Conservation (phyloP, 2,329 filamentous ascomycete species). For the Beauveria sp. region DNA sequence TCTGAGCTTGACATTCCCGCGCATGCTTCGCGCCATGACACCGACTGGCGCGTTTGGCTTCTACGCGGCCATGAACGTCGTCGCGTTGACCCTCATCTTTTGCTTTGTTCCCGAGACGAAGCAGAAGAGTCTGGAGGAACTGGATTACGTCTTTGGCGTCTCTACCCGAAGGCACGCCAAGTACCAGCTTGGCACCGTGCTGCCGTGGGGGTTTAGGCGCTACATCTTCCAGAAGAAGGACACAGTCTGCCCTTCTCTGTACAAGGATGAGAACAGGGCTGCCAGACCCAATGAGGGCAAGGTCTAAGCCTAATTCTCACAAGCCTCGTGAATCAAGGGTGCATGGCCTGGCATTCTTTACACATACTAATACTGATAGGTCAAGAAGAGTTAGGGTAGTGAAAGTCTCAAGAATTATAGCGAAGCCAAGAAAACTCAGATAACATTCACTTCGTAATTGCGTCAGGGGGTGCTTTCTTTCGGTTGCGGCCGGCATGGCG, state of each 20-base stretch:
- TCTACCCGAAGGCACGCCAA: conserved; percentile 23
- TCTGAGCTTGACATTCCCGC: conserved; percentile 39
- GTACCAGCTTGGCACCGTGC: conserved; percentile 26
- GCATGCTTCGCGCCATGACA: conserved; percentile 31
- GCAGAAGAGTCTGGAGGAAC: conserved; percentile 25
- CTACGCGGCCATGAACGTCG: conserved; percentile 51
- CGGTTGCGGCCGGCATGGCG: too few species aligned
- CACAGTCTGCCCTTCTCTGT: conserved; percentile 1
- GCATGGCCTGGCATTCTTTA: not conserved
- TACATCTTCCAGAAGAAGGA: conserved; percentile 16
- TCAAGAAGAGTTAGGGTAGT: too few species aligned
- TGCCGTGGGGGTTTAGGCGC: conserved; percentile 27
- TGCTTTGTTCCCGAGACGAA: conserved; percentile 51
- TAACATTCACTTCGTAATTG: too few species aligned
- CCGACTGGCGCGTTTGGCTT: conserved; percentile 38
- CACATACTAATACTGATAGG: not conserved
- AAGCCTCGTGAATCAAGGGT: not conserved
- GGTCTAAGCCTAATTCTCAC: not conserved
- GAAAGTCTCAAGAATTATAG: too few species aligned
- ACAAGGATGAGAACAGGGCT: not conserved
- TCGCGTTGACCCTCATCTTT: conserved; percentile 57
- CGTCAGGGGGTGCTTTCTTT: too few species aligned
- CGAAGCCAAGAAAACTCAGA: too few species aligned
- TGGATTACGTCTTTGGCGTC: conserved; percentile 31
- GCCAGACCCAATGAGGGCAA: not conserved